Evolutionary conservation across 1,284 basidiomycete genomes (phyloP).

Genomic region (Anthracocystis panici-leucophaei): DNA sequence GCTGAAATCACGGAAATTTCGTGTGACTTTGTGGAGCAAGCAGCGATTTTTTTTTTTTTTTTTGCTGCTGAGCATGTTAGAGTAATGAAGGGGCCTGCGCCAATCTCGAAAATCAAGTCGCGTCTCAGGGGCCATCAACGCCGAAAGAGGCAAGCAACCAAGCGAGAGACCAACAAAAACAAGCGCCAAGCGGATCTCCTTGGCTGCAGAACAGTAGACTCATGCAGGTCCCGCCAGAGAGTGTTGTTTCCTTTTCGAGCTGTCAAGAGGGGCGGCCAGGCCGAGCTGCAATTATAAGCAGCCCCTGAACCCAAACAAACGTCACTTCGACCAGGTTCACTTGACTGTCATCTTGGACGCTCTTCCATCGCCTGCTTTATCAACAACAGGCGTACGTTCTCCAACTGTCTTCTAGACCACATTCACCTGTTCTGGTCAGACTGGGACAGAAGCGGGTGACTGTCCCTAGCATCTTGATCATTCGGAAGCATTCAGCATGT

Average conservation of each 20-base stretch:
- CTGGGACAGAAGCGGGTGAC: background rate
- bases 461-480: too few species aligned
- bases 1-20: too few species aligned
- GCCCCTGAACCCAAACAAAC: conserved; percentile 11
- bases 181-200: conserved; percentile 11
- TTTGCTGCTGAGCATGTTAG: too few species aligned
- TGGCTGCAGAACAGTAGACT: background rate
- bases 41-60: too few species aligned
- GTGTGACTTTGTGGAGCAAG: too few species aligned
- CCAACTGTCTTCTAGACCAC: background rate
- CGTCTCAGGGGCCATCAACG: conserved; percentile 10
- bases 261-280: background rate
- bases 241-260: conserved; percentile 3
- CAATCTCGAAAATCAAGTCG: too few species aligned
- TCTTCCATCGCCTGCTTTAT: too few species aligned
- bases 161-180: conserved; percentile 32
- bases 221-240: conserved; percentile 14
- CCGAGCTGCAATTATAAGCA: conserved; percentile 15
- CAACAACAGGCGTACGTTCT: background rate
- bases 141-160: conserved; percentile 1
- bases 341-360: background rate
- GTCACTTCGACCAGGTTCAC: background rate
- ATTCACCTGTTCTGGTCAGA: background rate
- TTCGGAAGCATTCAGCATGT: conserved; percentile 6
- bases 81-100: too few species aligned